phyloP scores from a whole-genome alignment of 2,329 filamentous ascomycete genomes.

The Dothiorella sarmentorum region DNA sequence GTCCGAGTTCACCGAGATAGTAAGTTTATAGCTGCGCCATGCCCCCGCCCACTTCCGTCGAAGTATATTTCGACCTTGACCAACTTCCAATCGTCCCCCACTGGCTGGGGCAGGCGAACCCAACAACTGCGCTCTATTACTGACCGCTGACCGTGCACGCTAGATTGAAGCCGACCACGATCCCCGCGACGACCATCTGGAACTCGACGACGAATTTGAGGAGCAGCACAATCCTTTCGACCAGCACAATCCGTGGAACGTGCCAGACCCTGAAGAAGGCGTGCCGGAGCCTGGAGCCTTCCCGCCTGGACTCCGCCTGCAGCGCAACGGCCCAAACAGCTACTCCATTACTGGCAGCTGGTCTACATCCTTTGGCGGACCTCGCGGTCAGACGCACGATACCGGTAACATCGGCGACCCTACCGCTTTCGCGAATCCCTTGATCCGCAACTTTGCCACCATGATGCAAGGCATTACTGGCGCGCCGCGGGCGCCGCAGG shows the following conservation, averaged over 20 bases:
- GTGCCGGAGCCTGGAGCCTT: conserved; percentile 21
- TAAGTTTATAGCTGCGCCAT: conserved; percentile 46
- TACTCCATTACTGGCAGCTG: conserved; percentile 36
- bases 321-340: conserved; percentile 32
- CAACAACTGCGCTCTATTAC: neutral
- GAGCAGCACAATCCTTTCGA: conserved; percentile 31
- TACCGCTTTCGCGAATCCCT: conserved; percentile 20
- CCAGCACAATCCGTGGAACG: conserved; percentile 49
- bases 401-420: conserved; percentile 21
- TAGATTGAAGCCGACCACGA: conserved; percentile 54
- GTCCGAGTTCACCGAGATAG: conserved; percentile 81
- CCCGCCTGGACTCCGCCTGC: conserved; percentile 40
- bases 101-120: no score
- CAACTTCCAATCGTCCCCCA: neutral
- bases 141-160: conserved; percentile 22
- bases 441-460: conserved; percentile 43
- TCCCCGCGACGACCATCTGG: conserved; percentile 49
- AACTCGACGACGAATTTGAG: conserved; percentile 29
- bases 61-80: neutral
- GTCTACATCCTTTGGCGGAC: conserved; percentile 1
- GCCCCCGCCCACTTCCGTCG: neutral
- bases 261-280: conserved; percentile 48
- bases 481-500: neutral
- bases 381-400: conserved; percentile 28
- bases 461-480: conserved; percentile 46